These are phyloP conservation scores for Stemphylium lycopersici DNA, from an alignment of 2,329 filamentous ascomycete genomes.

Conservation along the genomic window DNA sequence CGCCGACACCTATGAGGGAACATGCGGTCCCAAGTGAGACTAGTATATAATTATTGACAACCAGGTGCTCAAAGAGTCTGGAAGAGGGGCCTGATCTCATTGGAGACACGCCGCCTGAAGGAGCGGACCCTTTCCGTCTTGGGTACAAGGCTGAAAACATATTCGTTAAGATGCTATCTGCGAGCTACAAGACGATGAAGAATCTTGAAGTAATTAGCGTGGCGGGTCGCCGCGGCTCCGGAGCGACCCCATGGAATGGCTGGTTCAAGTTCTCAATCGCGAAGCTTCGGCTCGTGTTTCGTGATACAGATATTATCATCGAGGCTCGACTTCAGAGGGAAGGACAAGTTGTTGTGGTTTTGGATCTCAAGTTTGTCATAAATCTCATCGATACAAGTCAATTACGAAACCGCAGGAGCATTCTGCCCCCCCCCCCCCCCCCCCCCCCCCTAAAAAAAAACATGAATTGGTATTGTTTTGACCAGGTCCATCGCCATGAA, in stretches of 20 bases:
- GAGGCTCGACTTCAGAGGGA: too few relatives aligned
- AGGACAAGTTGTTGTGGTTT: too few relatives aligned
- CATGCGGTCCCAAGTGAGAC: conserved; percentile 3
- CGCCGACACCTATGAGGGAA: conserved; percentile 2
- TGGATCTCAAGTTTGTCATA: too few relatives aligned
- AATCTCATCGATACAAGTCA: too few relatives aligned
- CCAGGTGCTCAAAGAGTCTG: conserved; percentile 10
- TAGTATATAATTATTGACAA: conserved; percentile 11
- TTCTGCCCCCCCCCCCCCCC: too few relatives aligned
- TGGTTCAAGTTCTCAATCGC: conserved; percentile 3
- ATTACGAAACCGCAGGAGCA: too few relatives aligned
- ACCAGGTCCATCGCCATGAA: too few relatives aligned
- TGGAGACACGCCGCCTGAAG: conserved; percentile 7
- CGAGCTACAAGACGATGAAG: neutral
- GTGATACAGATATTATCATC: too few relatives aligned
- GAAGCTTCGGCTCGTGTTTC: neutral
- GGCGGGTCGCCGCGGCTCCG: neutral
- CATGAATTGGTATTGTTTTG: too few relatives aligned
- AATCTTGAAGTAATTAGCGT: neutral
- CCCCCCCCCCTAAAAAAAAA: too few relatives aligned
- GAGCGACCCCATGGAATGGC: conserved; percentile 1
- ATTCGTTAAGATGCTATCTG: conserved; percentile 8
- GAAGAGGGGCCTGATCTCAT: conserved; percentile 8
- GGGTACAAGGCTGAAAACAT: neutral
- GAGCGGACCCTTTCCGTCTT: neutral